These are phyloP conservation scores for Alloascoidea africana DNA, from an alignment of 805 yeast genomes.

Conservation along the genomic window DNA sequence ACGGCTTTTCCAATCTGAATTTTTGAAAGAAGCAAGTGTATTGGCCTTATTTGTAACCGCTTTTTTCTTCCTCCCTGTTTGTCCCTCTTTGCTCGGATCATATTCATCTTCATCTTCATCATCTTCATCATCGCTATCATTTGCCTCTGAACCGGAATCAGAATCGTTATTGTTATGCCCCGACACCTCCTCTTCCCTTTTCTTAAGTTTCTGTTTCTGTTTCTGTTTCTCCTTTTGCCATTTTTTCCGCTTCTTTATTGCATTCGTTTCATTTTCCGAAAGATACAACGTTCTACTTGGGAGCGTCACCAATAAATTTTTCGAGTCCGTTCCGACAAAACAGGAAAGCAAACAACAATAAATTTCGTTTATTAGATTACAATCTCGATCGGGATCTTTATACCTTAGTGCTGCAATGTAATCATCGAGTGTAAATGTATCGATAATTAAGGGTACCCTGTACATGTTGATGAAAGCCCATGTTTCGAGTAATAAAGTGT, in stretches of 20 bases:
- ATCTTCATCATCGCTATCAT: neutral
- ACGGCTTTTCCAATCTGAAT: constrained; percentile 63
- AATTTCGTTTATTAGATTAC: constrained; percentile 45
- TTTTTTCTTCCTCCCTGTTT: neutral
- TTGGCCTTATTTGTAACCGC: constrained; percentile 3
- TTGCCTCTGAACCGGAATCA: neutral
- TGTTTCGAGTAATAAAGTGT: constrained; percentile 29
- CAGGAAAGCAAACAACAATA: constrained; percentile 51
- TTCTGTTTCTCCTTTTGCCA: constrained; percentile 7
- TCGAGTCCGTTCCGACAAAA: constrained; percentile 30
- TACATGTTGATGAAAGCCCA: constrained; percentile 71
- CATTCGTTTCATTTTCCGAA: constrained; percentile 8
- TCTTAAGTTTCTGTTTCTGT: constrained; percentile 6
- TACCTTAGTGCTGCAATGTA: constrained; percentile 42
- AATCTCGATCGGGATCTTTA: constrained; percentile 27
- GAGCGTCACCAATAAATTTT: constrained; percentile 18
- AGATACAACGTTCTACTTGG: constrained; percentile 12
- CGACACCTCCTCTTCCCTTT: constrained; percentile 17
- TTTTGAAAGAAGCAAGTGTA: constrained; percentile 15
- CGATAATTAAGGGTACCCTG: constrained; percentile 46
- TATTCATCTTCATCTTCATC: constrained; percentile 11
- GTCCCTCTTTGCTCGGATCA: constrained; percentile 17
- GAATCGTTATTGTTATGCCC: constrained; percentile 4
- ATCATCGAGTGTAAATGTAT: constrained; percentile 70
- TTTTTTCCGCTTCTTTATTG: constrained; percentile 15